Percentiles rank a stretch among this genome's conserved stretches.
Conservation (phyloP, 305 asterid genomes). For the Fraxinus nigra region DNA sequence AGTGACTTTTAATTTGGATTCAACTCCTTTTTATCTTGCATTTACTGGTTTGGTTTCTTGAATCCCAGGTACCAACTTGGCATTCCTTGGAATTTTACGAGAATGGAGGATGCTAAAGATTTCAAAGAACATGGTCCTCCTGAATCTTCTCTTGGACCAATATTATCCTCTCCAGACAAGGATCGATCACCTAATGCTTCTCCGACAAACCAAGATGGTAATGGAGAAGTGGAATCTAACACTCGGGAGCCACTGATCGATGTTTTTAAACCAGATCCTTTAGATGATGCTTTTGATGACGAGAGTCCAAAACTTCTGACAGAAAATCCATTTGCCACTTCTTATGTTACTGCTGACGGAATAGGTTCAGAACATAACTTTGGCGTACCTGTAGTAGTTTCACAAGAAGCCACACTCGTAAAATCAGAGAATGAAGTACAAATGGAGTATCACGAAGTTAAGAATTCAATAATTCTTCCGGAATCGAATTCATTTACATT, state of each 20-base stretch:
- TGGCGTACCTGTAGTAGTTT: neutral
- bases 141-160: slow-evolving; percentile 30
- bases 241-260: neutral
- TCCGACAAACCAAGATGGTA: slow-evolving; percentile 18
- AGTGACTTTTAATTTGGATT: neutral
- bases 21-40: neutral
- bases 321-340: neutral
- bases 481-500: slow-evolving; percentile 24
- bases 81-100: slow-evolving; percentile 21
- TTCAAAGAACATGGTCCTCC: slow-evolving; percentile 37
- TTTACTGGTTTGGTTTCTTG: neutral
- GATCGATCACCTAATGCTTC: slow-evolving; percentile 20
- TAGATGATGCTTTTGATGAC: slow-evolving; percentile 7
- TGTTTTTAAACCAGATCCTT: slow-evolving; percentile 4
- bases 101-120: slow-evolving; percentile 52
- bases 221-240: slow-evolving; percentile 10
- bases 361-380: neutral
- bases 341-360: slow-evolving; percentile 15
- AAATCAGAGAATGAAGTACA: neutral
- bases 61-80: slow-evolving; percentile 27
- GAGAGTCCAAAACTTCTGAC: slow-evolving; percentile 4
- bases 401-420: neutral
- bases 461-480: slow-evolving; percentile 1
- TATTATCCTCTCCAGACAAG: slow-evolving; percentile 26
- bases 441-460: slow-evolving; percentile 17